Conservation (phyloP, 73 alveolate species). For the Tetrahymena elliotti region DNA sequence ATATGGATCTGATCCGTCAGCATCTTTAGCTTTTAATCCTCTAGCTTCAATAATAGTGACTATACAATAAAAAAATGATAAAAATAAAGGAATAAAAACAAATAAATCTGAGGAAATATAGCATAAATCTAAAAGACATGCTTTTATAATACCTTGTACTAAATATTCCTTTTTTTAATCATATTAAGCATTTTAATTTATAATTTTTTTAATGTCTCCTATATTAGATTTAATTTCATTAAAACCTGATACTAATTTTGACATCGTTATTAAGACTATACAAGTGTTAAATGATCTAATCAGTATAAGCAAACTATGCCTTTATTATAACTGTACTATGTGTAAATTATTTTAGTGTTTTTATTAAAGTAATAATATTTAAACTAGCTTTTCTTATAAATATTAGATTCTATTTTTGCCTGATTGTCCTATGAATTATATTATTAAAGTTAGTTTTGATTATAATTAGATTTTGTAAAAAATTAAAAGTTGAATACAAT, state of each 20-base stretch:
- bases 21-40: slow-evolving; percentile 72
- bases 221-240: neutral
- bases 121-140: slow-evolving; percentile 1
- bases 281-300: neutral
- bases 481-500: neutral
- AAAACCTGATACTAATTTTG: neutral
- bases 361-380: too few species aligned
- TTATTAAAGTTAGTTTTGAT: neutral
- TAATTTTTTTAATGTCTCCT: neutral
- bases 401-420: neutral
- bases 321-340: neutral
- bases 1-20: slow-evolving; percentile 90
- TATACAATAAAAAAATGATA: neutral
- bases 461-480: neutral
- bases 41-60: slow-evolving; percentile 87
- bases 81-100: neutral
- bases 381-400: neutral
- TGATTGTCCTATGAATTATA: neutral
- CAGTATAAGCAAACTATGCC: neutral
- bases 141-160: neutral
- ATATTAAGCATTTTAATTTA: neutral
- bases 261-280: neutral
- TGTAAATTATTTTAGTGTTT: neutral
- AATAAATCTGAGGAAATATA: too few species aligned
- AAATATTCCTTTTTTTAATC: slow-evolving; percentile 53